A percentile compares a stretch with the other conserved stretches of the same genome.
Conservation (phyloP, 192 early-diverging fungal genomes). For the Spizellomyces sp. region DNA sequence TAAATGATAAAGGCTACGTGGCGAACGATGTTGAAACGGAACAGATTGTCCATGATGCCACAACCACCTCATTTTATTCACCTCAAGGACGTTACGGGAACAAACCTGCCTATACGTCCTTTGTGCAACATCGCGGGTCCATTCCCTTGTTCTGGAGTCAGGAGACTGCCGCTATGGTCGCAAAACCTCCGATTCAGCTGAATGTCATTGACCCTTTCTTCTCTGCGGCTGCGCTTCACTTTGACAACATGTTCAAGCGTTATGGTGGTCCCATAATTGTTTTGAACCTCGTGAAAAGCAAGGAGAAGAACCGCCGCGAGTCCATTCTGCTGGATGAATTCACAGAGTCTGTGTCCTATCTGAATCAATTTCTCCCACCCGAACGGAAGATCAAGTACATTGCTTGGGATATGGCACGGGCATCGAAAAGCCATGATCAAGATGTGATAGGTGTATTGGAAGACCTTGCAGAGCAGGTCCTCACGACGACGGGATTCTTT, state of each 20-base stretch:
- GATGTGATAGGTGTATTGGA: slow-evolving; percentile 91
- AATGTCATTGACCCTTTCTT: slow-evolving; percentile 92
- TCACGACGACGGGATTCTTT: slow-evolving; percentile 88
- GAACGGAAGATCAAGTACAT: slow-evolving; percentile 84
- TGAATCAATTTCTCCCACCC: slow-evolving; percentile 87
- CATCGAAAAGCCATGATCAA: slow-evolving; percentile 82
- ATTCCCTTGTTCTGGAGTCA: slow-evolving; percentile 97
- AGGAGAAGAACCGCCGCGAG: slow-evolving; percentile 89
- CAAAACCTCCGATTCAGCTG: slow-evolving; percentile 90
- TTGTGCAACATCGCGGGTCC: slow-evolving; percentile 96
- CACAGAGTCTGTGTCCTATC: slow-evolving; percentile 74
- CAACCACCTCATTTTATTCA: slow-evolving; percentile 82
- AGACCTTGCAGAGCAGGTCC: slow-evolving; percentile 82
- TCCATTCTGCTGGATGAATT: slow-evolving; percentile 86
- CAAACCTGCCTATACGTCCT: slow-evolving; percentile 82
- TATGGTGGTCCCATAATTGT: slow-evolving; percentile 92
- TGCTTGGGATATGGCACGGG: slow-evolving; percentile 98
- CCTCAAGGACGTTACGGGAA: slow-evolving; percentile 48
- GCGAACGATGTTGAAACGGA: slow-evolving; percentile 99
- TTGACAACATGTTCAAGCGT: slow-evolving; percentile 87
- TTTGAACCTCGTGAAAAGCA: slow-evolving; percentile 93
- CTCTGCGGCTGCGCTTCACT: slow-evolving; percentile 88
- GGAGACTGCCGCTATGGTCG: slow-evolving; percentile 86
- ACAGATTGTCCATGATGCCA: slow-evolving; percentile 93
- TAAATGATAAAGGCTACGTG: slow-evolving; percentile 92